These are phyloP conservation scores for Keqinozyma sinolaborantium DNA, from an alignment of 1,139 yeast species.

Conservation along the genomic window DNA sequence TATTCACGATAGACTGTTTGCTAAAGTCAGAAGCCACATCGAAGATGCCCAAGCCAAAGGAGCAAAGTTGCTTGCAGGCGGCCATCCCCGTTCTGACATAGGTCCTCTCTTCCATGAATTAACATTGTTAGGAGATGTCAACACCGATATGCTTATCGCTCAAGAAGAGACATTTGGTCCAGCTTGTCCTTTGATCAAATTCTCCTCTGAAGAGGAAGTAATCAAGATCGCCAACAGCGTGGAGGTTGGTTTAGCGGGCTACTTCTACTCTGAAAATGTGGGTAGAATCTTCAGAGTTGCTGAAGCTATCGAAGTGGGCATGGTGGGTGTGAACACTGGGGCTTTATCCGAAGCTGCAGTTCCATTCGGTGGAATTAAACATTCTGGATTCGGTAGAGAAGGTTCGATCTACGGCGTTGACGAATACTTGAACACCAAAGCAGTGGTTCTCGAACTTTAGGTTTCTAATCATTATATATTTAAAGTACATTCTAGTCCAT, in stretches of 20 bases:
- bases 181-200: constrained; percentile 70
- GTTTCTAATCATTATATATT: not conserved
- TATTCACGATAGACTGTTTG: constrained; percentile 62
- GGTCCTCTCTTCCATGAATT: constrained; percentile 79
- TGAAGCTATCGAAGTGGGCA: constrained; percentile 42
- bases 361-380: constrained; percentile 46
- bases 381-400: constrained; percentile 48
- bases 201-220: constrained; percentile 67
- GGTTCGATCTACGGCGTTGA: constrained; percentile 44
- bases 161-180: constrained; percentile 91
- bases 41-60: constrained; percentile 74
- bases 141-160: constrained; percentile 58
- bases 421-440: constrained; percentile 34
- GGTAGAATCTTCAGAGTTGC: constrained; percentile 53
- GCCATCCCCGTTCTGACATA: constrained; percentile 59
- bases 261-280: constrained; percentile 40
- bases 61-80: constrained; percentile 63
- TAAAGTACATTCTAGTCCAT: not conserved
- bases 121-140: constrained; percentile 66
- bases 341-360: constrained; percentile 42
- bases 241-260: constrained; percentile 45
- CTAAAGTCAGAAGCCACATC: constrained; percentile 69
- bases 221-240: constrained; percentile 65
- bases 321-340: constrained; percentile 46
- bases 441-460: constrained; percentile 17